Conservation (phyloP, 1,284 basidiomycete genomes). For the Ceratobasidium sp. region DNA sequence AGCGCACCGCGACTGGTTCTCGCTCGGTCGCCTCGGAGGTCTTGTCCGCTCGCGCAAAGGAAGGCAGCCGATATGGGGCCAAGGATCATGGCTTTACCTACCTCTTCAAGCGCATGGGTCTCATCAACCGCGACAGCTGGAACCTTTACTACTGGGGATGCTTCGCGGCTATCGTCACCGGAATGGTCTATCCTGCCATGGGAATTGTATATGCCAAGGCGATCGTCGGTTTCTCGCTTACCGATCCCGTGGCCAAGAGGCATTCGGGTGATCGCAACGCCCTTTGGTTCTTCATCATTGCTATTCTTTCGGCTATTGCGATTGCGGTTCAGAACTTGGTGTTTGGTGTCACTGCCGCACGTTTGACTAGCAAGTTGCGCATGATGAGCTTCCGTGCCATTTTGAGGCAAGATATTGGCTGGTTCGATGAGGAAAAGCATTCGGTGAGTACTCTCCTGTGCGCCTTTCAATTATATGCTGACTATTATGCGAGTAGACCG, state of each 20-base stretch:
- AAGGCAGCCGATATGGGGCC: conserved; percentile 51
- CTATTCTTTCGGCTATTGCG: conserved; percentile 68
- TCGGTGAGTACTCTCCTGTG: conserved; percentile 42
- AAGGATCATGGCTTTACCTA: conserved; percentile 59
- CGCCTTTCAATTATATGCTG: conserved; percentile 1
- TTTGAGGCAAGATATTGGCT: conserved; percentile 86
- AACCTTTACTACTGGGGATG: conserved; percentile 63
- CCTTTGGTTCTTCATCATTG: conserved; percentile 84
- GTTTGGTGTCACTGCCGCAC: conserved; percentile 72
- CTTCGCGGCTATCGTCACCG: conserved; percentile 65
- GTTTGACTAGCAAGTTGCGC: conserved; percentile 72
- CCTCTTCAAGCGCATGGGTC: conserved; percentile 75
- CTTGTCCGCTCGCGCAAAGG: conserved; percentile 44
- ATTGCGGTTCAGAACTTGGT: conserved; percentile 73
- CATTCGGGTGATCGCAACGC: conserved; percentile 71
- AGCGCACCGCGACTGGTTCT: conserved; percentile 52
- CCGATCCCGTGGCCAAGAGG: conserved; percentile 55
- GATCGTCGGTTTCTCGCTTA: conserved; percentile 40
- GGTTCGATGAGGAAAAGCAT: conserved; percentile 87
- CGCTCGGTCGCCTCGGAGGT: conserved; percentile 34
- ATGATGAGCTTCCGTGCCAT: conserved; percentile 76
- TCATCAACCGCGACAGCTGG: conserved; percentile 68
- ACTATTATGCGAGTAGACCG: no score
- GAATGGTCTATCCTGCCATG: conserved; percentile 87
- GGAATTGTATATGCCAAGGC: conserved; percentile 74